A percentile compares a stretch with the other conserved stretches of the same genome.
Evolutionary conservation across 2,329 filamentous ascomycete species (phyloP).

Genomic region (Biscogniauxia sp.): DNA sequence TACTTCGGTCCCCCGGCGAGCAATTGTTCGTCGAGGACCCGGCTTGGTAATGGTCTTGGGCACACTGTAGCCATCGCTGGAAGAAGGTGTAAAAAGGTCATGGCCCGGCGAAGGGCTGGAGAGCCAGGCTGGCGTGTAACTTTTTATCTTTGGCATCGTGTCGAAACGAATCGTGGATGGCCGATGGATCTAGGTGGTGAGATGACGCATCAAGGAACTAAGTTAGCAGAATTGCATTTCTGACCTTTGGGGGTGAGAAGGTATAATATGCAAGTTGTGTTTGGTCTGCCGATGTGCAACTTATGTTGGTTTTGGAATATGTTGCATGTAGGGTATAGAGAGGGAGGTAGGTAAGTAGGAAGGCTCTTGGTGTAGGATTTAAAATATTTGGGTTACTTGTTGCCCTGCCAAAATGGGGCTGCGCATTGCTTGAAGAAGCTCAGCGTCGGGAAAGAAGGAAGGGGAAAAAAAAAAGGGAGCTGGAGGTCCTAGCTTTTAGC

Average conservation of each 20-base stretch:
- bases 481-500: neutral
- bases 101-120: slow-evolving; percentile 73
- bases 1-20: slow-evolving; percentile 78
- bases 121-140: slow-evolving; percentile 86
- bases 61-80: slow-evolving; percentile 38
- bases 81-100: slow-evolving; percentile 65
- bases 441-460: neutral
- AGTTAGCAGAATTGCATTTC: slow-evolving; percentile 27
- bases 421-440: neutral
- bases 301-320: slow-evolving; percentile 1
- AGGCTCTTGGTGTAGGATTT: neutral
- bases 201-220: slow-evolving; percentile 17
- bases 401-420: neutral
- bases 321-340: slow-evolving; percentile 1
- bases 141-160: slow-evolving; percentile 79
- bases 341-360: too few relatives aligned
- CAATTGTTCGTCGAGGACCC: slow-evolving; percentile 66
- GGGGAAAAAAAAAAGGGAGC: neutral
- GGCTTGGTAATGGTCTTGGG: slow-evolving; percentile 37
- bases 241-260: slow-evolving; percentile 12
- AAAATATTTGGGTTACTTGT: neutral
- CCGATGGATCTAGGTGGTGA: slow-evolving; percentile 17
- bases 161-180: neutral
- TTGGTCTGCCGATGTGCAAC: neutral
- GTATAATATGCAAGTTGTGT: neutral